A percentile compares a stretch with the other conserved stretches of the same genome.
Evolutionary conservation across 2,329 filamentous ascomycete genomes (phyloP).

Genomic region (Fusarium fujikuroi): DNA sequence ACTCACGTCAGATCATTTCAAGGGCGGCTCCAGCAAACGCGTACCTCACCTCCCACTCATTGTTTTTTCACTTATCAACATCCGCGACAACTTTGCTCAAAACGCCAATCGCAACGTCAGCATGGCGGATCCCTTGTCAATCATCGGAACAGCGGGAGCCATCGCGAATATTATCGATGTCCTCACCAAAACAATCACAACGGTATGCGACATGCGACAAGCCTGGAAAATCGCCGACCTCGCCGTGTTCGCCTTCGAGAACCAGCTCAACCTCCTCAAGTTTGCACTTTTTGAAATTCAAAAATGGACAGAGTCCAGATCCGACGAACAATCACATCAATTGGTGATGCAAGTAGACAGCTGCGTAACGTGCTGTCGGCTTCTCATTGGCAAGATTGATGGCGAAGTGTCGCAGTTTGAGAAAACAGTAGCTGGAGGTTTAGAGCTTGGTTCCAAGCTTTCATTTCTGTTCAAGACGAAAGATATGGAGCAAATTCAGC

Average conservation of each 20-base stretch:
- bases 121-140: background rate
- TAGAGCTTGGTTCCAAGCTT: background rate
- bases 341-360: background rate
- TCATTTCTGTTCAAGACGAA: background rate
- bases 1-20: background rate
- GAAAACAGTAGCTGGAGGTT: background rate
- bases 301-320: background rate
- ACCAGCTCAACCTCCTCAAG: background rate
- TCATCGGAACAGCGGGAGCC: background rate
- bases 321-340: background rate
- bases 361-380: background rate
- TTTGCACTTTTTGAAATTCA: background rate
- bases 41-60: background rate
- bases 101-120: accelerated
- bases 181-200: background rate
- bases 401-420: background rate
- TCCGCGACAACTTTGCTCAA: no score
- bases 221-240: background rate
- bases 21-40: no score
- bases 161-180: background rate
- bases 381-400: background rate
- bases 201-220: background rate
- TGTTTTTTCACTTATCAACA: no score
- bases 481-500: background rate
- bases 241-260: background rate